Evolutionary conservation across 306 rosid species (phyloP).

Genomic region (Acmispon strigosus): DNA sequence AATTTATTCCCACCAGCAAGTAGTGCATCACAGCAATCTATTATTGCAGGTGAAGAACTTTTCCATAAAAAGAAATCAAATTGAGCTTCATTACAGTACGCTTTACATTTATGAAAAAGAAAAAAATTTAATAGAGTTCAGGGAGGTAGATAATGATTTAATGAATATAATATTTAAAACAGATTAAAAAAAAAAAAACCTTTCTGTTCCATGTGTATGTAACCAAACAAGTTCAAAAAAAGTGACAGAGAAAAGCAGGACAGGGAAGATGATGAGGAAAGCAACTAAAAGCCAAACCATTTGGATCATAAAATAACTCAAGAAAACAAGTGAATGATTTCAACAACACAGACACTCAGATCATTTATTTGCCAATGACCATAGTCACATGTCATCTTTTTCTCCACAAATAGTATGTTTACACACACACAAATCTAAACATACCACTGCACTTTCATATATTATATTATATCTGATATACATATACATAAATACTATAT

Average conservation of each 20-base stretch:
- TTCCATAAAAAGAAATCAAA: neutral
- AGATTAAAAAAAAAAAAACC: neutral
- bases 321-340: neutral
- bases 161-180: neutral
- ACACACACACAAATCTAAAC: conserved; percentile 1
- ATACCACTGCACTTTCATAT: neutral
- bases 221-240: neutral
- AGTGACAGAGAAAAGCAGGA: conserved; percentile 3
- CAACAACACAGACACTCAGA: neutral
- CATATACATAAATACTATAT: neutral
- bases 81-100: neutral
- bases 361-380: conserved; percentile 1
- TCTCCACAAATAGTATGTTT: neutral
- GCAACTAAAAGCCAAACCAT: conserved; percentile 5
- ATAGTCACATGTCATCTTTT: neutral
- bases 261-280: neutral
- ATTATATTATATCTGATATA: neutral
- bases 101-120: neutral
- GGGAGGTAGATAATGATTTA: neutral
- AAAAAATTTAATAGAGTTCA: neutral
- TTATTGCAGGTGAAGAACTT: neutral
- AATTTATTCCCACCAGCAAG: too few relatives aligned
- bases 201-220: neutral
- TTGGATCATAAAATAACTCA: conserved; percentile 7
- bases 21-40: too few relatives aligned